phyloP scores from a whole-genome alignment of 331 rosid genomes.

The Malus hybrid region DNA sequence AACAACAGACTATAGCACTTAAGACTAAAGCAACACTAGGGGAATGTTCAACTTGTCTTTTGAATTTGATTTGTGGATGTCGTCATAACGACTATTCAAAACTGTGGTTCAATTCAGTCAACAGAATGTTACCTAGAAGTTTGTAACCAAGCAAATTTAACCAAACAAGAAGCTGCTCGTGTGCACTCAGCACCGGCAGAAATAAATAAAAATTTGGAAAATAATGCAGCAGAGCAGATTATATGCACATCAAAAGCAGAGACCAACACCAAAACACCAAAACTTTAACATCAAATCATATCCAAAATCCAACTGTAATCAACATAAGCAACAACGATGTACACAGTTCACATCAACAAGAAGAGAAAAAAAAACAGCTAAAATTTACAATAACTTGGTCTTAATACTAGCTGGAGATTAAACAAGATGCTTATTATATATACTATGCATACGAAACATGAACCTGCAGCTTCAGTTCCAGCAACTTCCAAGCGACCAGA shows the following conservation, averaged over 20 bases:
- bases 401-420: neutral
- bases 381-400: neutral
- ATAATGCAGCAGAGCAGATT: neutral
- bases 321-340: neutral
- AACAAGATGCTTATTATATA: neutral
- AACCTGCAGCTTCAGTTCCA: constrained; percentile 5
- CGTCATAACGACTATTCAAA: neutral
- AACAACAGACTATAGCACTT: neutral
- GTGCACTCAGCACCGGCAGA: neutral
- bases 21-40: neutral
- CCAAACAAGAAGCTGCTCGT: neutral
- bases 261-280: neutral
- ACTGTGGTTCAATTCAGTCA: neutral
- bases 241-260: neutral
- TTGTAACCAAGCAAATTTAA: neutral
- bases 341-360: neutral
- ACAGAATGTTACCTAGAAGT: neutral
- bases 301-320: neutral
- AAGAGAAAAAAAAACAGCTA: neutral
- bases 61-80: neutral
- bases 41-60: neutral
- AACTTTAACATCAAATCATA: neutral
- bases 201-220: neutral
- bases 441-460: neutral
- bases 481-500: neutral